phyloP scores from a whole-genome alignment of 2,329 filamentous ascomycete species.

The Ophiostoma australiae region DNA sequence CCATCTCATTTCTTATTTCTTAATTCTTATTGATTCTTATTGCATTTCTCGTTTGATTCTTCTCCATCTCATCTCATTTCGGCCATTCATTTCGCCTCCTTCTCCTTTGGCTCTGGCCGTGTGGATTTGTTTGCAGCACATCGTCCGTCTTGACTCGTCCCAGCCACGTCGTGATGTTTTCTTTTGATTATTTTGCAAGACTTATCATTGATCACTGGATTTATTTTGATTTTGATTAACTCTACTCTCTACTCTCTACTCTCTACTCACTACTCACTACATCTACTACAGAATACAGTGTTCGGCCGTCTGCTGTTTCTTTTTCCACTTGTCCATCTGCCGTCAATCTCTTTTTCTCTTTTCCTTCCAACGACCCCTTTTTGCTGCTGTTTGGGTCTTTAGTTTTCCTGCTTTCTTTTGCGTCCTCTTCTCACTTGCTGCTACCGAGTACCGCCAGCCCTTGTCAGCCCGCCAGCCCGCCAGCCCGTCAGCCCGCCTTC shows the following conservation, averaged over 20 bases:
- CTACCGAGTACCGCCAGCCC: no score
- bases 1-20: background rate
- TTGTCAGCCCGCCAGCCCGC: background rate
- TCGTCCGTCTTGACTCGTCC: no score
- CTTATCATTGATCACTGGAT: no score
- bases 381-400: background rate
- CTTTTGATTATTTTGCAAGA: no score
- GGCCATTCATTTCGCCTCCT: no score
- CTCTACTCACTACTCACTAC: background rate
- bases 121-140: no score
- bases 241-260: background rate
- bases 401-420: background rate
- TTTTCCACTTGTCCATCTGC: background rate
- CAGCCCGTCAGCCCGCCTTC: background rate
- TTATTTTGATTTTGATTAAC: background rate
- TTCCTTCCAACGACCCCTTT: background rate
- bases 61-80: no score
- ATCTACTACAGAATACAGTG: no score
- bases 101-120: no score
- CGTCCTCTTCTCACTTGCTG: background rate
- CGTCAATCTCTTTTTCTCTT: conserved; percentile 1
- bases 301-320: background rate
- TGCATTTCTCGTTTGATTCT: background rate
- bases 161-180: no score
- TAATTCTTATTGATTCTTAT: background rate